Evolutionary conservation across 148 eudicot genomes (phyloP).

Genomic region (Cornus controversa): DNA sequence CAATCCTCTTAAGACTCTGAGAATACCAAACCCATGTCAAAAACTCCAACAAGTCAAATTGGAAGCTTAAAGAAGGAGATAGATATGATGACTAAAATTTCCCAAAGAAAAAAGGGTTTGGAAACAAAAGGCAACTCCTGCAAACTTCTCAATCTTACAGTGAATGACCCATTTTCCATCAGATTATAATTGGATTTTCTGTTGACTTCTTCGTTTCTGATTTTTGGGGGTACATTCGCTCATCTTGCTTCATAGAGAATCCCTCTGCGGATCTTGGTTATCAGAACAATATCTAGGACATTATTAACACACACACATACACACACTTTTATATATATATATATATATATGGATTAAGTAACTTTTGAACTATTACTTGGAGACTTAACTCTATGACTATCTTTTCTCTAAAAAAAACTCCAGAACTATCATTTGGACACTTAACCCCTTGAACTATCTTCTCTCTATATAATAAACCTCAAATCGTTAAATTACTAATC

Average conservation of each 20-base stretch:
- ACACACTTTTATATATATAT: neutral
- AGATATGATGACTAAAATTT: neutral
- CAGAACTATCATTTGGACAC: no score
- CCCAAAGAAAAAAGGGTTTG: neutral
- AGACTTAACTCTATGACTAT: no score
- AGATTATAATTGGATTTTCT: neutral
- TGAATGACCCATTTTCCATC: neutral
- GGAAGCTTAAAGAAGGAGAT: neutral
- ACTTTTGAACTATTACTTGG: no score
- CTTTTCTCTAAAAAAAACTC: no score
- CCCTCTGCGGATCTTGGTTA: slow-evolving; percentile 8
- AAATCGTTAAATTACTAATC: no score
- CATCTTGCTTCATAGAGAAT: neutral
- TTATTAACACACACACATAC: neutral
- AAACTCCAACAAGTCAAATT: neutral
- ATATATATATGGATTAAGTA: no score
- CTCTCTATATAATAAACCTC: no score
- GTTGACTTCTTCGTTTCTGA: neutral
- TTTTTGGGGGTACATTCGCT: neutral
- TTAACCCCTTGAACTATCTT: no score
- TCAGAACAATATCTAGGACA: slow-evolving; percentile 7
- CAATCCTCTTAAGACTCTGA: neutral
- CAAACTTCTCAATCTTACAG: neutral
- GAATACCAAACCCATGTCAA: slow-evolving; percentile 7
- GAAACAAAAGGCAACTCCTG: neutral